These are phyloP conservation scores for Dactylellina drechsleri DNA, from an alignment of 2,329 filamentous ascomycete genomes.

Conservation along the genomic window DNA sequence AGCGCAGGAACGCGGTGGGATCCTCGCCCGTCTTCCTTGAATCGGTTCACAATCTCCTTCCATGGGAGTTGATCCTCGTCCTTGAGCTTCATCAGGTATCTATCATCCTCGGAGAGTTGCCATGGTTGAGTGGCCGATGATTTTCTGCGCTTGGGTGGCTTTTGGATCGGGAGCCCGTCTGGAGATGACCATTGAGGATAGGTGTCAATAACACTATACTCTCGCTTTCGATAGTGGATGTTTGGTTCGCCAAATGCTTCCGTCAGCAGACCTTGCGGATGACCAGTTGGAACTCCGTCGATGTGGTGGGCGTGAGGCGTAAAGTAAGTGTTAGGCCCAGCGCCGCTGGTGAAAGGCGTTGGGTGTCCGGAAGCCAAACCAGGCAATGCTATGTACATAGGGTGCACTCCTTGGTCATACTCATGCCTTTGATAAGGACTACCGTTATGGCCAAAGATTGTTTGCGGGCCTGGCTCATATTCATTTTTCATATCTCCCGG, in stretches of 20 bases:
- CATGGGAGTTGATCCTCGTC: conserved; percentile 60
- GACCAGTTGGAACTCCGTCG: conserved; percentile 36
- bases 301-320: conserved; percentile 36
- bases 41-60: conserved; percentile 60
- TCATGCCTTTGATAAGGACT: conserved; percentile 47
- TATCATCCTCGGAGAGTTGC: conserved; percentile 59
- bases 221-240: conserved; percentile 30
- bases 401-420: conserved; percentile 32
- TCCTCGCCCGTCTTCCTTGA: conserved; percentile 59
- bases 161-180: conserved; percentile 37
- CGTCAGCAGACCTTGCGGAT: conserved; percentile 37
- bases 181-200: conserved; percentile 44
- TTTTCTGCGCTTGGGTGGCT: conserved; percentile 42
- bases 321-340: conserved; percentile 39
- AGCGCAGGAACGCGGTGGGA: conserved; percentile 60
- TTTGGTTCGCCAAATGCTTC: conserved; percentile 41
- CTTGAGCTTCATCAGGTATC: conserved; percentile 60
- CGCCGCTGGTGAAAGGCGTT: conserved; percentile 41
- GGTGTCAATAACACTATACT: conserved; percentile 25
- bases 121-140: conserved; percentile 55
- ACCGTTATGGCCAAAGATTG: conserved; percentile 30
- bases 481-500: conserved; percentile 39
- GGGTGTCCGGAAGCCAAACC: conserved; percentile 32
- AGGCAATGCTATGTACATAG: conserved; percentile 44
- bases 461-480: conserved; percentile 27